Base-by-base conservation (phyloP, 164 flowering plant genomes). In the Liquidambar formosana region DNA sequence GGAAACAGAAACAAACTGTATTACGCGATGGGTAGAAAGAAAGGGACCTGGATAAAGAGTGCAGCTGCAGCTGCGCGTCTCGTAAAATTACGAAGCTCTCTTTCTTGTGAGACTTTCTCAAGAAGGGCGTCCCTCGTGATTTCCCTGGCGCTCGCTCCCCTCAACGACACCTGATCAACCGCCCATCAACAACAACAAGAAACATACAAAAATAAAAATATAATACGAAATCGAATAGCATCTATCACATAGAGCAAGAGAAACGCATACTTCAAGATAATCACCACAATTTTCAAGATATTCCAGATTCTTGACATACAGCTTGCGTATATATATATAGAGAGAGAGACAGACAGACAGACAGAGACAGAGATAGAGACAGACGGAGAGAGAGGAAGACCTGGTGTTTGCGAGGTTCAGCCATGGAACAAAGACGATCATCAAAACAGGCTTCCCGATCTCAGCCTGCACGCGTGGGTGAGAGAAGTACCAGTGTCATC, bases 141-240 rank as follows among this genome's bases (percentile, higher is more conserved):
- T 73, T 95, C 99, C 78, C 78, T 90, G 0, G 93, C 84, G 58
- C 99, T 95, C 11, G 97, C 85, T 67, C 99, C 99, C 65, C 99
- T 84, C 74, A 93, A 71, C 13, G 97, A 95, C 0, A 95, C 98
- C 97, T 95, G 78, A 70, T 46, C 49, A 18, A 65, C 33, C 19
- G 13, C 15, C 18, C 18, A 13, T 54, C 26, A 54, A 28, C 4
- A 33, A 22, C 13, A 57, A 63, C 12, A 1, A 22, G 10, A 22
- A 68, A 16, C 8, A 5, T 19, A 45, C 25, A 44, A 1, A 26
- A 61, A 23, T 3, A 19, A 14, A 61, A 53, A 25, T 6, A 21
- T 21, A 53, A 0, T 22, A 15, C 3, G 23, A 27, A 53, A 53
- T 10, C 8, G 4, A 59, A 14, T 18, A 59, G 28, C 8, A 10